Conservation (phyloP, 192 early-diverging fungal species). For the Coemansia furcata region DNA sequence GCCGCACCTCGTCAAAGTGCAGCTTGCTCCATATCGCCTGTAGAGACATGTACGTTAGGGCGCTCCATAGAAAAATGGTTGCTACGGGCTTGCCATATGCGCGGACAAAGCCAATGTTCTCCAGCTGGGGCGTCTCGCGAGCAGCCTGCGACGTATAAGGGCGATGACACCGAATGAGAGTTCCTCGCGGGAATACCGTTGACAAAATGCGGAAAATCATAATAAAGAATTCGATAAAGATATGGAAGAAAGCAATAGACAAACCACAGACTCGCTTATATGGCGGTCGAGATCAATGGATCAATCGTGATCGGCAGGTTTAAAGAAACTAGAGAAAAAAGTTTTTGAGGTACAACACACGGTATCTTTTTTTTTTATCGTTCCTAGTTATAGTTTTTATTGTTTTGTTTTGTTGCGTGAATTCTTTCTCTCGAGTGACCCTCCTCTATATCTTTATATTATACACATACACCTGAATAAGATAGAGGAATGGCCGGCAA, state of each 20-base stretch:
- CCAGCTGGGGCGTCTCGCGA: conserved; percentile 10
- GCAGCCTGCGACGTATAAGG: not conserved
- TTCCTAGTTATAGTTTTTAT: not conserved
- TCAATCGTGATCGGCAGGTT: not conserved
- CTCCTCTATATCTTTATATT: not conserved
- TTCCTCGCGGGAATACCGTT: not conserved
- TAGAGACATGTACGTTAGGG: conserved; percentile 38
- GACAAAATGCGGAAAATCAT: not conserved
- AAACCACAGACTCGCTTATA: not conserved
- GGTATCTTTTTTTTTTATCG: not conserved
- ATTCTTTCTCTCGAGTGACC: not conserved
- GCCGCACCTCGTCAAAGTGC: conserved; percentile 38
- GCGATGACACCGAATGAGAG: not conserved
- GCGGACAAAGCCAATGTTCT: conserved; percentile 32
- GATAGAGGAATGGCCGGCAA: not conserved
- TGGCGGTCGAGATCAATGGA: not conserved
- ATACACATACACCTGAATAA: not conserved
- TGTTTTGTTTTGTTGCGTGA: not conserved
- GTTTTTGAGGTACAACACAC: not conserved
- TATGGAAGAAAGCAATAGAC: not conserved
- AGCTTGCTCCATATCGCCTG: conserved; percentile 48
- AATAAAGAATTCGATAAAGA: not conserved
- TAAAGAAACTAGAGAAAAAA: conserved; percentile 1
- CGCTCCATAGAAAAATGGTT: conserved; percentile 45
- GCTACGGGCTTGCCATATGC: conserved; percentile 45